phyloP scores from a whole-genome alignment of 169 alveolate genomes.

The Plasmodium gaboni region DNA sequence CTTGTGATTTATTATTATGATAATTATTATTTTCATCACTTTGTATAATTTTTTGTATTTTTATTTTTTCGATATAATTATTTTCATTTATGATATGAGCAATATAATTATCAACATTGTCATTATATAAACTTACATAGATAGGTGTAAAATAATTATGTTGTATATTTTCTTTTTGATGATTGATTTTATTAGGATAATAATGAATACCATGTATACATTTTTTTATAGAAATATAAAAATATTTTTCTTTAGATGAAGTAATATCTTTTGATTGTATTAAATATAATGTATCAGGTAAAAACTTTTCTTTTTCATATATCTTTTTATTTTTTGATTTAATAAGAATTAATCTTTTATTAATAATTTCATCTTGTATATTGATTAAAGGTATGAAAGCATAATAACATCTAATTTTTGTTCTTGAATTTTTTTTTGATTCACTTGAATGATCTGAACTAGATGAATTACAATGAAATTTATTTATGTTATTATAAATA shows the following conservation, averaged over 20 bases:
- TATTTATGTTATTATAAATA: not conserved
- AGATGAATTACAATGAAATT: not conserved
- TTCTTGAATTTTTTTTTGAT: not conserved
- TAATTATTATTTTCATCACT: not conserved
- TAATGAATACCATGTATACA: slow-evolving; percentile 54
- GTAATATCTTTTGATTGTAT: slow-evolving; percentile 28
- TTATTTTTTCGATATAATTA: slow-evolving; percentile 15
- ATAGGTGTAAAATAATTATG: slow-evolving; percentile 22
- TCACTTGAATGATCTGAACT: not conserved
- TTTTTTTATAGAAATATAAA: slow-evolving; percentile 38
- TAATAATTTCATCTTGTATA: slow-evolving; percentile 29
- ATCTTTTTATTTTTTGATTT: slow-evolving; percentile 30
- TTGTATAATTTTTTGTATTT: slow-evolving; percentile 12
- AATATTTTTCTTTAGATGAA: slow-evolving; percentile 34
- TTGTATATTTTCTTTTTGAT: not conserved
- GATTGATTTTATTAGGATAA: slow-evolving; percentile 1
- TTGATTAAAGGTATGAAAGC: slow-evolving; percentile 35
- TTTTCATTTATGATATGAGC: slow-evolving; percentile 30
- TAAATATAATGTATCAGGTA: slow-evolving; percentile 47
- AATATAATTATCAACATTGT: slow-evolving; percentile 39
- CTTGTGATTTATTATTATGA: not conserved
- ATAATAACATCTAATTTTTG: slow-evolving; percentile 22
- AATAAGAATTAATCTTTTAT: slow-evolving; percentile 43
- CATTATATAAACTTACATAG: slow-evolving; percentile 56
- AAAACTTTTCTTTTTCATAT: slow-evolving; percentile 43